These are phyloP conservation scores for Schizopora paradoxa DNA, from an alignment of 1,284 basidiomycete species.

Conservation along the genomic window DNA sequence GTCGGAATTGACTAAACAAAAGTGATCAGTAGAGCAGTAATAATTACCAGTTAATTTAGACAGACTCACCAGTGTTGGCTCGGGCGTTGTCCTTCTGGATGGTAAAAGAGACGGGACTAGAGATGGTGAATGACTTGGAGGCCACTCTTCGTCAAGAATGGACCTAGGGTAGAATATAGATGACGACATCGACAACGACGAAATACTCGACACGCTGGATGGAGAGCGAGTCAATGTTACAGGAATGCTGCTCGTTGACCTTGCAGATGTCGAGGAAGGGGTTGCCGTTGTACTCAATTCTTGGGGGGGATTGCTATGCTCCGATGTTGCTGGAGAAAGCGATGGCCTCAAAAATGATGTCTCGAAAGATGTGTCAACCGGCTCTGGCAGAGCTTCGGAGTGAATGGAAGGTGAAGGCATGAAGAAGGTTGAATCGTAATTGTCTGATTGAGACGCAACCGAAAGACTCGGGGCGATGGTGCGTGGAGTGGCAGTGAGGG, in stretches of 20 bases:
- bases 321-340: background rate
- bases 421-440: conserved; percentile 64
- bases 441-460: conserved; percentile 11
- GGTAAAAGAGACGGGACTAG: conserved; percentile 56
- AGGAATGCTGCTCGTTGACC: conserved; percentile 9
- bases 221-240: conserved; percentile 31
- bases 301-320: background rate
- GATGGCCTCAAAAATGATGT: conserved; percentile 37
- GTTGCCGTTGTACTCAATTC: conserved; percentile 12
- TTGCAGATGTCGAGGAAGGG: conserved; percentile 6
- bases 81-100: conserved; percentile 26
- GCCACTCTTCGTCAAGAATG: conserved; percentile 30
- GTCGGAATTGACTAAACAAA: conserved; percentile 15
- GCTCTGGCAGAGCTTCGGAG: conserved; percentile 52
- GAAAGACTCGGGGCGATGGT: conserved; percentile 9
- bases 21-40: conserved; percentile 27
- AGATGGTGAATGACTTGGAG: conserved; percentile 26
- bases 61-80: conserved; percentile 35
- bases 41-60: conserved; percentile 9
- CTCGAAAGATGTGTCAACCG: conserved; percentile 57
- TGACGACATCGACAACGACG: conserved; percentile 35
- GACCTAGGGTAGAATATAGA: conserved; percentile 33
- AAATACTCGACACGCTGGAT: conserved; percentile 37
- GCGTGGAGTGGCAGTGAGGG: conserved; percentile 4
- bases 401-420: conserved; percentile 60